These are phyloP conservation scores for Aspergillus pseudoviridinutans DNA, from an alignment of 2,329 filamentous ascomycete genomes.

Conservation along the genomic window DNA sequence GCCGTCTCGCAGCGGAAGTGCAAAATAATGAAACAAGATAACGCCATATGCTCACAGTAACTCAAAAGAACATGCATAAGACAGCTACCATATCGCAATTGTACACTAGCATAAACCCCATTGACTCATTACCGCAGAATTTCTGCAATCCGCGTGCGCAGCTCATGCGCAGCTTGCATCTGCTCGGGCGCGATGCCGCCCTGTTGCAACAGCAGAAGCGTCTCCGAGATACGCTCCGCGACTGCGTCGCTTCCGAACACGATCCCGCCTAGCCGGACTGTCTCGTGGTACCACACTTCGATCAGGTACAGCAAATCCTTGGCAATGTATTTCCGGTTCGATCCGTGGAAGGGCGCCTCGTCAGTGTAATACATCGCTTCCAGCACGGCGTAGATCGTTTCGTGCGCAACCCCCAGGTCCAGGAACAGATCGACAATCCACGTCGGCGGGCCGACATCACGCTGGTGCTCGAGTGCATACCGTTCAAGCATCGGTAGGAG, in stretches of 20 bases:
- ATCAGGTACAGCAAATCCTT: constrained; percentile 61
- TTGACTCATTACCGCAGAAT: constrained; percentile 30
- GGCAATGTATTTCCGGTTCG: constrained; percentile 54
- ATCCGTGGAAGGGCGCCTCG: constrained; percentile 60
- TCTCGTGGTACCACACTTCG: constrained; percentile 58
- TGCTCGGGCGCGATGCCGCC: constrained; percentile 38
- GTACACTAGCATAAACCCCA: neutral
- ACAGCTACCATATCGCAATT: neutral
- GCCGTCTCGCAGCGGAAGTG: neutral
- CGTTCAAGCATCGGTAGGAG: constrained; percentile 55
- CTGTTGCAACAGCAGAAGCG: constrained; percentile 44
- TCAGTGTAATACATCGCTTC: constrained; percentile 66
- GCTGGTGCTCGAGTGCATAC: constrained; percentile 50
- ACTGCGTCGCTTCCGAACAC: constrained; percentile 60
- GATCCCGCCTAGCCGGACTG: constrained; percentile 50
- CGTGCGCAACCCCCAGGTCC: constrained; percentile 58
- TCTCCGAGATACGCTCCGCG: constrained; percentile 45
- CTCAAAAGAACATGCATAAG: neutral
- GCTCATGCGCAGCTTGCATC: constrained; percentile 37
- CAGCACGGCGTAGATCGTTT: constrained; percentile 58
- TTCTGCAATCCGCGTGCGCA: constrained; percentile 40
- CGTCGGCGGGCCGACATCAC: constrained; percentile 44
- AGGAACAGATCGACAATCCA: constrained; percentile 66
- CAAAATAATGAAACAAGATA: neutral
- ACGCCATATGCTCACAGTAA: neutral